These are phyloP conservation scores for Liquidambar formosana DNA, from an alignment of 164 flowering plant genomes.

Conservation along the genomic window DNA sequence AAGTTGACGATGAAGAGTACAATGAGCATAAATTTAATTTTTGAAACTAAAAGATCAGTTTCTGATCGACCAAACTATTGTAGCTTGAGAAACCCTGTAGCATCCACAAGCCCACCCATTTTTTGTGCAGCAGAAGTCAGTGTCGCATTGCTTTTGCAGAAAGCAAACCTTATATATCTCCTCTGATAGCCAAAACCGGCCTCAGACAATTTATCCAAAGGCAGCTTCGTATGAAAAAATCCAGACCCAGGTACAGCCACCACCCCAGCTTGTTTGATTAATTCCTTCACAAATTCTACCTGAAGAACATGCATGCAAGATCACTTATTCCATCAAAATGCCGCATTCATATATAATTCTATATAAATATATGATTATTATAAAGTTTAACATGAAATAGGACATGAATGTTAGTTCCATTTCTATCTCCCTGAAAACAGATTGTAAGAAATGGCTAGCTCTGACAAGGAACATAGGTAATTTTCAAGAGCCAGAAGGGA, in stretches of 20 bases:
- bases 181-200: slow-evolving; percentile 29
- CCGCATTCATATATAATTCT: too few species aligned
- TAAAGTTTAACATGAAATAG: too few species aligned
- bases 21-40: not conserved
- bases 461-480: too few species aligned
- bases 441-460: too few species aligned
- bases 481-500: too few species aligned
- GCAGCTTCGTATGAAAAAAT: slow-evolving; percentile 51
- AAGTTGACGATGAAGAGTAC: not conserved
- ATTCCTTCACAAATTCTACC: slow-evolving; percentile 63
- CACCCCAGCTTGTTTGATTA: slow-evolving; percentile 60
- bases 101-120: slow-evolving; percentile 38
- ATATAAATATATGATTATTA: too few species aligned
- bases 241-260: slow-evolving; percentile 84
- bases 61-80: slow-evolving; percentile 5
- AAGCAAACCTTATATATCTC: slow-evolving; percentile 78
- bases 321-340: not conserved
- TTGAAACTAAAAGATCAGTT: too few species aligned
- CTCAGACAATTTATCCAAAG: slow-evolving; percentile 8
- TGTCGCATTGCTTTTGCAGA: slow-evolving; percentile 72
- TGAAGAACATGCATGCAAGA: slow-evolving; percentile 22
- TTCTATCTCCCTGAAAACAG: too few species aligned
- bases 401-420: too few species aligned
- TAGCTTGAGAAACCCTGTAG: slow-evolving; percentile 31
- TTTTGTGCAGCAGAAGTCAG: slow-evolving; percentile 57